Evolutionary conservation across 352 stramenopile genomes (phyloP).

Genomic region (Aphanomyces invadans): DNA sequence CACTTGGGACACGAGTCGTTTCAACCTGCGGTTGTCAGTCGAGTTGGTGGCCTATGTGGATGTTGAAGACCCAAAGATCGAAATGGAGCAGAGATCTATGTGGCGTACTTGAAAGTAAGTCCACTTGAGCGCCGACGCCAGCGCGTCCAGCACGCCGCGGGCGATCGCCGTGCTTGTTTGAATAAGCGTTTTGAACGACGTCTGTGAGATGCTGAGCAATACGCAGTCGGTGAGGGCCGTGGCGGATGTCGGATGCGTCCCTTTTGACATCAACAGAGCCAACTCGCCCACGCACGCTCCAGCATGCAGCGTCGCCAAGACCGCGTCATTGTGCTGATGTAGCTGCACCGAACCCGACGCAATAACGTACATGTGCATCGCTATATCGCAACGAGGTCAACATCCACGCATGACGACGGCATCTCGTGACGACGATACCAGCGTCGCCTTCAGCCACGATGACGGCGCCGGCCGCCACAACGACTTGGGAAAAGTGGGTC

Average conservation of each 20-base stretch:
- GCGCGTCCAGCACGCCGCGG: constrained; percentile 64
- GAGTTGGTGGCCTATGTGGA: no score
- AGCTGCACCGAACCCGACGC: constrained; percentile 62
- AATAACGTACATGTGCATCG: constrained; percentile 71
- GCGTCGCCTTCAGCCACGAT: constrained; percentile 44
- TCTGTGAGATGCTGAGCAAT: constrained; percentile 60
- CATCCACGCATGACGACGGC: no score
- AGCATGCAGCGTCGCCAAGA: constrained; percentile 56
- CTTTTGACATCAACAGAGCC: constrained; percentile 55
- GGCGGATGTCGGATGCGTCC: constrained; percentile 60
- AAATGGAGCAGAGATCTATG: constrained; percentile 53
- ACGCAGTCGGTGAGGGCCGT: constrained; percentile 62
- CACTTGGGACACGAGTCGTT: constrained; percentile 49
- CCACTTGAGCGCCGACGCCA: constrained; percentile 63
- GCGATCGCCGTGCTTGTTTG: constrained; percentile 61
- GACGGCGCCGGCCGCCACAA: constrained; percentile 40
- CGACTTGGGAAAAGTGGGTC: constrained; percentile 64
- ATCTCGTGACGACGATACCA: no score
- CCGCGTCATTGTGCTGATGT: constrained; percentile 52
- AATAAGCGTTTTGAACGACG: constrained; percentile 64
- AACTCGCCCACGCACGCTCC: constrained; percentile 72
- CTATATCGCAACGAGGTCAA: constrained; percentile 32
- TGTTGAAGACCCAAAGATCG: no score
- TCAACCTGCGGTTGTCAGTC: no score
- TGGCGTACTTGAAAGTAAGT: constrained; percentile 65